Conservation (phyloP, 768 basidiomycete genomes). For the Termitomyces sp. region DNA sequence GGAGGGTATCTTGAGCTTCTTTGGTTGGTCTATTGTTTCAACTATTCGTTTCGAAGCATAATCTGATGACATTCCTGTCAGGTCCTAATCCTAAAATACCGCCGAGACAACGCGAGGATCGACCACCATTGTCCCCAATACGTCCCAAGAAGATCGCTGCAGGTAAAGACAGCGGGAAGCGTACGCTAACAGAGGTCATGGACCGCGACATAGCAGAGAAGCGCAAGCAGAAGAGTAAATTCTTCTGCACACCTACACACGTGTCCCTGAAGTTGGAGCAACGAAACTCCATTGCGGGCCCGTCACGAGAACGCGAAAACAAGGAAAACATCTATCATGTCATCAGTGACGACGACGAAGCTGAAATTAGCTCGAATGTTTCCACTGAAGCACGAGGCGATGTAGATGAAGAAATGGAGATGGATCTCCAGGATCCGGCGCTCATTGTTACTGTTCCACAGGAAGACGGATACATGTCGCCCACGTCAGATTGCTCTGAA, state of each 20-base stretch:
- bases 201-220: constrained; percentile 60
- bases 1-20: constrained; percentile 58
- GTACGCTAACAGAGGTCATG: constrained; percentile 69
- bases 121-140: constrained; percentile 15
- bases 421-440: constrained; percentile 40
- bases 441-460: constrained; percentile 53
- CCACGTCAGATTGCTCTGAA: constrained; percentile 51
- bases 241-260: constrained; percentile 27
- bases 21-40: constrained; percentile 44
- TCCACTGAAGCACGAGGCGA: constrained; percentile 39
- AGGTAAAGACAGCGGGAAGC: constrained; percentile 73
- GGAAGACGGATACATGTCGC: constrained; percentile 85
- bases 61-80: constrained; percentile 16
- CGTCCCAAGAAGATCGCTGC: constrained; percentile 24
- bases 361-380: constrained; percentile 22
- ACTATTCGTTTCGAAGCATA: not conserved
- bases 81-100: constrained; percentile 44
- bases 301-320: constrained; percentile 33
- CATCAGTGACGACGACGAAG: constrained; percentile 28
- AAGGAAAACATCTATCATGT: constrained; percentile 44
- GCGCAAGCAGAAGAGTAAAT: constrained; percentile 39
- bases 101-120: constrained; percentile 17
- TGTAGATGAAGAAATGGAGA: constrained; percentile 36
- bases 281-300: constrained; percentile 26
- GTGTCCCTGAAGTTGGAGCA: not conserved